phyloP scores from a whole-genome alignment of 208 protist genomes.

The Crithidia brevicula region DNA sequence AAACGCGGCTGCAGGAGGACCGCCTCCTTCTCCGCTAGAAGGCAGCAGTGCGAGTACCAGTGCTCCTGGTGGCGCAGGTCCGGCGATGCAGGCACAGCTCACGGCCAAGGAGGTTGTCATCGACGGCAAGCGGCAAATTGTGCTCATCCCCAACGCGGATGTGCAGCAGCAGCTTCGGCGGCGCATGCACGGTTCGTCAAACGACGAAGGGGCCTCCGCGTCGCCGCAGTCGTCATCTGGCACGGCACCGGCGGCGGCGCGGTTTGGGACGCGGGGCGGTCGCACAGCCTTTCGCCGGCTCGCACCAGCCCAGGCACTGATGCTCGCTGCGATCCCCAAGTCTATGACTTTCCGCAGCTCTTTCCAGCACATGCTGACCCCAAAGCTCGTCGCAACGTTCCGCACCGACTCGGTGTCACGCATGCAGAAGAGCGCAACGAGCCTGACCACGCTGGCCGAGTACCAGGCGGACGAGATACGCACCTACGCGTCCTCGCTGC shows the following conservation, averaged over 20 bases:
- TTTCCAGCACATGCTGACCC: constrained; percentile 63
- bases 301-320: constrained; percentile 28
- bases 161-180: constrained; percentile 50
- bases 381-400: constrained; percentile 39
- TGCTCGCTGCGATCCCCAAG: constrained; percentile 46
- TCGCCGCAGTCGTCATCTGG: not conserved
- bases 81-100: constrained; percentile 37
- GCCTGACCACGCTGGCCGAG: constrained; percentile 33
- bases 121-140: constrained; percentile 59
- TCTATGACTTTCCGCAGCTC: constrained; percentile 50
- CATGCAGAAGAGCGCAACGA: constrained; percentile 21
- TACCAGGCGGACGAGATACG: constrained; percentile 47
- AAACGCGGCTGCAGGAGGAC: too few species aligned
- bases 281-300: constrained; percentile 10
- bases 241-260: not conserved
- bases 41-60: not conserved
- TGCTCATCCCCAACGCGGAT: constrained; percentile 57
- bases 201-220: not conserved
- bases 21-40: too few species aligned
- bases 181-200: constrained; percentile 22
- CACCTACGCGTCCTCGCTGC: constrained; percentile 44
- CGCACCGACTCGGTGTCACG: constrained; percentile 39
- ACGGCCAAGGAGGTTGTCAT: constrained; percentile 50
- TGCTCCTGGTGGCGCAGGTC: not conserved
- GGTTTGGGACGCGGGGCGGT: not conserved